phyloP scores from a whole-genome alignment of 805 yeast genomes.

The Candida ficus region DNA sequence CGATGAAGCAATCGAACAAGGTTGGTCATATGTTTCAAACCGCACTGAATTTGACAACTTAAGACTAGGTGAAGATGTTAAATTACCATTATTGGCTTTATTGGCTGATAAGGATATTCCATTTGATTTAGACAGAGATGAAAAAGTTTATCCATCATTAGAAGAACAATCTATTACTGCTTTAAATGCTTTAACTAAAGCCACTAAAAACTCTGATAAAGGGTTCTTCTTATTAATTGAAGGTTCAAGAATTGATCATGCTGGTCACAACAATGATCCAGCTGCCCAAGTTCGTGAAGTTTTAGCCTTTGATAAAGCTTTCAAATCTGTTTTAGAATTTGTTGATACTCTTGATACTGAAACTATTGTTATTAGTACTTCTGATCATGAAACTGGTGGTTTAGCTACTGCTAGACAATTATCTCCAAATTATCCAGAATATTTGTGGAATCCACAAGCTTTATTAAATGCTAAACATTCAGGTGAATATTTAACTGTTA shows the following conservation, averaged over 20 bases:
- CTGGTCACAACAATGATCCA: slow-evolving; percentile 92
- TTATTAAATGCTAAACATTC: slow-evolving; percentile 67
- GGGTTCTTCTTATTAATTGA: slow-evolving; percentile 87
- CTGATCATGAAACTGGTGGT: slow-evolving; percentile 97
- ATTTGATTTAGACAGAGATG: slow-evolving; percentile 73
- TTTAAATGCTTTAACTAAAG: slow-evolving; percentile 56
- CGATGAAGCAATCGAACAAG: slow-evolving; percentile 51
- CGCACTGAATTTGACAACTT: slow-evolving; percentile 54
- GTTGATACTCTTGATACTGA: slow-evolving; percentile 66
- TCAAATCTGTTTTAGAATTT: slow-evolving; percentile 65
- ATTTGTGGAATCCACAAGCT: slow-evolving; percentile 81
- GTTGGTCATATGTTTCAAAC: slow-evolving; percentile 62
- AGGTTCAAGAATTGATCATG: slow-evolving; percentile 93
- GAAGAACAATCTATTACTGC: slow-evolving; percentile 78
- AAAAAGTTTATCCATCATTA: slow-evolving; percentile 61
- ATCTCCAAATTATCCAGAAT: slow-evolving; percentile 68
- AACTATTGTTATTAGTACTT: slow-evolving; percentile 73
- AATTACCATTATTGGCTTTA: slow-evolving; percentile 72
- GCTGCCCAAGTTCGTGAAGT: slow-evolving; percentile 93
- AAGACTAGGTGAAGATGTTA: slow-evolving; percentile 53
- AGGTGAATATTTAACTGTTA: slow-evolving; percentile 59
- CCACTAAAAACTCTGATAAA: slow-evolving; percentile 65
- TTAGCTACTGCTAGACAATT: slow-evolving; percentile 82
- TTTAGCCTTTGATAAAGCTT: slow-evolving; percentile 80
- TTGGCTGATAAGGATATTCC: slow-evolving; percentile 78